Evolutionary conservation across 768 basidiomycete genomes (phyloP).

Genomic region (Auricularia heimuer): DNA sequence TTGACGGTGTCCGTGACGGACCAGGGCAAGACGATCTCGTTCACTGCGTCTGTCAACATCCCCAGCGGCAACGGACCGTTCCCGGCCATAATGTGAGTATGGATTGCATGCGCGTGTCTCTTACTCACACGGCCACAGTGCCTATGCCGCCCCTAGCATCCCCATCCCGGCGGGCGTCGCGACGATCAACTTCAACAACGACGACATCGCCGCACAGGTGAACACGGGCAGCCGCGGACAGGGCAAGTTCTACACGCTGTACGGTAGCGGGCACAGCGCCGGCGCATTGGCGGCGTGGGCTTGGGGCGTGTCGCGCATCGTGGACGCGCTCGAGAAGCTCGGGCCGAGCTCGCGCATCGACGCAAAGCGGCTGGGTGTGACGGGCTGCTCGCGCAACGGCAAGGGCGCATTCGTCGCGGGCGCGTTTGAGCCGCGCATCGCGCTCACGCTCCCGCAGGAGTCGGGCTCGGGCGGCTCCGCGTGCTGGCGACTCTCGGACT

Average conservation of each 20-base stretch:
- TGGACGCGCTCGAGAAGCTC: conserved; percentile 42
- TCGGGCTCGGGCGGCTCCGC: conserved; percentile 50
- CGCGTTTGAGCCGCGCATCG: conserved; percentile 49
- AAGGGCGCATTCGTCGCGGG: conserved; percentile 52
- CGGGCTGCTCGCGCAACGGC: conserved; percentile 52
- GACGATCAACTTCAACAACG: conserved; percentile 43
- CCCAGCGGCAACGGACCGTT: conserved; percentile 35
- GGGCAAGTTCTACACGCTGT: conserved; percentile 50
- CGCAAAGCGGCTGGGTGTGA: conserved; percentile 39
- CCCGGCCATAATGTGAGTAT: conserved; percentile 36
- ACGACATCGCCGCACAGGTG: conserved; percentile 43
- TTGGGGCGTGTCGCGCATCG: conserved; percentile 50
- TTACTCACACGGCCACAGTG: conserved; percentile 10
- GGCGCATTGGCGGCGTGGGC: conserved; percentile 52
- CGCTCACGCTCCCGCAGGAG: conserved; percentile 52
- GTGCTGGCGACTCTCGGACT: conserved; percentile 52
- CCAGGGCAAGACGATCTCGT: conserved; percentile 38
- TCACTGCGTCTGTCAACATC: conserved; percentile 35
- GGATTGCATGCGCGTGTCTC: background rate
- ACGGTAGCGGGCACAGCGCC: conserved; percentile 37
- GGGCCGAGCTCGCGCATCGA: conserved; percentile 37
- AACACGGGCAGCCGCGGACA: conserved; percentile 36
- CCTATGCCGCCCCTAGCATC: conserved; percentile 34
- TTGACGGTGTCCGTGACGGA: conserved; percentile 41
- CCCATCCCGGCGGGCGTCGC: conserved; percentile 27